phyloP scores from a whole-genome alignment of 345 rosid species.

The Camelina sativa region DNA sequence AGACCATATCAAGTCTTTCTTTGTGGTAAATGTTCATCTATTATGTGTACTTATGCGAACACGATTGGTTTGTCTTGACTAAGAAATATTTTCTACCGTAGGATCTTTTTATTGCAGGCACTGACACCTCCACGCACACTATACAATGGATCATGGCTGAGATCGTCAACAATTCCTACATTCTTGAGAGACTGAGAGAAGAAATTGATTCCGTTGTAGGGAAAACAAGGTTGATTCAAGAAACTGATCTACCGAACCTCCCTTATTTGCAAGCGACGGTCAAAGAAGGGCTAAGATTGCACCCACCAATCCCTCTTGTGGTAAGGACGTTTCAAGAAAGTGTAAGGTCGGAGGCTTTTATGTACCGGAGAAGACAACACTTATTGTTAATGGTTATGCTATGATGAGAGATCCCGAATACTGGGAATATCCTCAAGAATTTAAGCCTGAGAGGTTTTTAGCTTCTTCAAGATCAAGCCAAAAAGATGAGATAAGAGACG shows the following conservation, averaged over 20 bases:
- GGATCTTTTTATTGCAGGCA: constrained; percentile 10
- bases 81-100: not conserved
- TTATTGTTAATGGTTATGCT: constrained; percentile 2
- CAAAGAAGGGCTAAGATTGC: not conserved
- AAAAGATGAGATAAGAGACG: too few species aligned
- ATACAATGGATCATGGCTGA: not conserved
- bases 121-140: not conserved
- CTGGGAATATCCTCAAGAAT: not conserved
- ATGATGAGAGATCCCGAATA: not conserved
- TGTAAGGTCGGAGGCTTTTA: constrained; percentile 16
- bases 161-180: not conserved
- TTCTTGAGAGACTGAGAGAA: not conserved
- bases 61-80: not conserved
- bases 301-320: not conserved
- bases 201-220: constrained; percentile 6
- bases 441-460: too few species aligned
- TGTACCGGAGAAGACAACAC: constrained; percentile 29
- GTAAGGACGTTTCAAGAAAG: not conserved
- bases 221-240: not conserved
- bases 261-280: not conserved
- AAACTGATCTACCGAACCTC: not conserved
- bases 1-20: constrained; percentile 9
- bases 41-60: not conserved
- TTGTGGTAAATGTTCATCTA: constrained; percentile 28
- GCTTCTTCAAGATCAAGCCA: too few species aligned